Evolutionary conservation across 2,329 filamentous ascomycete genomes (phyloP).

Genomic region (Epicoccum sorghinum): DNA sequence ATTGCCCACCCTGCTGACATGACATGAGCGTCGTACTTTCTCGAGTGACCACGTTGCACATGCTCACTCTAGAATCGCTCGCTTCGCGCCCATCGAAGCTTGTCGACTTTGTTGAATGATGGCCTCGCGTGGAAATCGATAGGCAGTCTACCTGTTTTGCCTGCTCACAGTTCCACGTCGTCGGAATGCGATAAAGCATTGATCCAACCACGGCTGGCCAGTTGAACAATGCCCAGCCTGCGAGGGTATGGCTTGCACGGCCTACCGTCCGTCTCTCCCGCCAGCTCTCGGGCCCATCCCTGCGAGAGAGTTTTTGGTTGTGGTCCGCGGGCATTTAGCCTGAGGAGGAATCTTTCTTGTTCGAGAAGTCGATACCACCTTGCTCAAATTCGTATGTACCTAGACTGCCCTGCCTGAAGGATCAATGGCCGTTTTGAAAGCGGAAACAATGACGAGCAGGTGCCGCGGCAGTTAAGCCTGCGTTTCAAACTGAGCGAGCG

Average conservation of each 20-base stretch:
- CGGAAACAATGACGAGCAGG: conserved; percentile 30
- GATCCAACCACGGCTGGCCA: conserved; percentile 31
- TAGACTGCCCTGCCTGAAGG: conserved; percentile 33
- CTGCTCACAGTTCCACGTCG: conserved; percentile 25
- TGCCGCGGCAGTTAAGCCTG: conserved; percentile 35
- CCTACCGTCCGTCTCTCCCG: conserved; percentile 47
- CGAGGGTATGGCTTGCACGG: conserved; percentile 34
- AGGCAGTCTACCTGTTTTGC: conserved; percentile 10
- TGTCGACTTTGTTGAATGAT: conserved; percentile 21
- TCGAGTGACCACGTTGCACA: conserved; percentile 50
- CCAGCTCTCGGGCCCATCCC: conserved; percentile 35
- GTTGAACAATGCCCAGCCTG: conserved; percentile 22
- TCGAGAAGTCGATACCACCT: conserved; percentile 17
- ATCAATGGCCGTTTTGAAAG: conserved; percentile 37
- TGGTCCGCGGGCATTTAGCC: conserved; percentile 43
- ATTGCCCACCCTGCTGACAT: conserved; percentile 37
- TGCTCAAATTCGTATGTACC: conserved; percentile 19
- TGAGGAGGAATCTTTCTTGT: conserved; percentile 33
- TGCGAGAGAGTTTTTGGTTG: conserved; percentile 21
- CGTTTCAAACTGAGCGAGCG: conserved; percentile 37
- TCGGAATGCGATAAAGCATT: conserved; percentile 27
- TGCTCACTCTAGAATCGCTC: conserved; percentile 25
- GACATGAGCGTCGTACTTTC: conserved; percentile 43
- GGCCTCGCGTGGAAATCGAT: conserved; percentile 23
- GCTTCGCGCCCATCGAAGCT: conserved; percentile 24